Conservation (phyloP, 352 stramenopile species). For the Phytophthora podocarpi region DNA sequence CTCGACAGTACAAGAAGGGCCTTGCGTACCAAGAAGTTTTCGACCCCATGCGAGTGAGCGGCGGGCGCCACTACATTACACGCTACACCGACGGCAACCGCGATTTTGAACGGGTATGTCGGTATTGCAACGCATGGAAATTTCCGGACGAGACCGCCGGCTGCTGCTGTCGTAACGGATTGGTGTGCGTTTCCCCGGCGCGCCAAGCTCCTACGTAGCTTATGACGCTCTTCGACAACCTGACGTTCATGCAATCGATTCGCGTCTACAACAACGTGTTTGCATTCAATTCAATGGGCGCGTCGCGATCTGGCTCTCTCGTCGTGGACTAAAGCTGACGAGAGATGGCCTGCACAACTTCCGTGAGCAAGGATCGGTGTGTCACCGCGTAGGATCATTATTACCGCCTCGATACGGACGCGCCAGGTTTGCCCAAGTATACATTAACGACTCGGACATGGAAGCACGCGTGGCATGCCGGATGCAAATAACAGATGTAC, state of each 20-base stretch:
- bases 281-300: slow-evolving; percentile 13
- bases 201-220: not conserved
- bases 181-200: not conserved
- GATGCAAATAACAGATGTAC: not conserved
- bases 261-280: slow-evolving; percentile 19
- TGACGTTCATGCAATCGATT: not conserved
- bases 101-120: no score
- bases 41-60: no score
- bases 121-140: no score
- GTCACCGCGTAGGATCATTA: not conserved
- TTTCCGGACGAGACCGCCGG: not conserved
- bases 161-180: not conserved
- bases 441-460: slow-evolving; percentile 12
- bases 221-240: not conserved
- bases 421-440: slow-evolving; percentile 12
- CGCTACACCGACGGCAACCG: no score
- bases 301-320: not conserved
- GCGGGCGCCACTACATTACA: no score
- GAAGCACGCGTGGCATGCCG: not conserved
- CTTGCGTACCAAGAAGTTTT: no score
- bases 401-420: not conserved
- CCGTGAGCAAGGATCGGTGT: not conserved
- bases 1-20: no score
- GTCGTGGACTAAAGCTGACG: slow-evolving; percentile 2
- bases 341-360: not conserved